Base-by-base conservation (phyloP, 2,329 filamentous ascomycete genomes). In the Colletotrichum acutatum region DNA sequence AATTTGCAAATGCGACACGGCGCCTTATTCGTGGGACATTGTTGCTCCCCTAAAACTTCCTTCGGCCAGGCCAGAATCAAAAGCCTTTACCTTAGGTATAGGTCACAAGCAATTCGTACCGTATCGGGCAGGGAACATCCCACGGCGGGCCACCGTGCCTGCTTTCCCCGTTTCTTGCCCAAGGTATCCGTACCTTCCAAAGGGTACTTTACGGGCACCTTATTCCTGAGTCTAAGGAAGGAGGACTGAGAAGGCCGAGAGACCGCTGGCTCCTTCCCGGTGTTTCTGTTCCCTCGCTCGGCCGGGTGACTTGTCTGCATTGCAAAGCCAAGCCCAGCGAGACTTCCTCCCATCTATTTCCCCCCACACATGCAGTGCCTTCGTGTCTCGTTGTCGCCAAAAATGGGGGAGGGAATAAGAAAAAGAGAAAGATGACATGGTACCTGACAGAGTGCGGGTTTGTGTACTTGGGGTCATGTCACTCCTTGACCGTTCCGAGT, bases 341-440 rank as follows among this genome's bases (percentile, higher is more conserved):
- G 28, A 58, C 53, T 56, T 68, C 32, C 46, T 67, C 53, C 54
- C 54, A 60, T 59, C 61, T 56, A 58, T 53, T 22, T 6, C 49
- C 68, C 68, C 42, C 57, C 56, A 71, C 58, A 57, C 57, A 66
- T 52, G 57, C 62, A 49, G 52, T 66, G 67, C 65, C 37, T 59
- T 49, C 42, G 54, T 28, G 42, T 59, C 57, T 68, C 61, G 54
- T 34, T 66, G 37, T 32, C 61, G 52, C 62, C 57, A 32, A 59
- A 37, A 37, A 22, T 32, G n/a, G 26, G 37, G 24, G 24, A 26
- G 37, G 34, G 30, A 37, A 6, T 12, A 19, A 26, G 37, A n/a
- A 19, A 22, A 37, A 37, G n/a, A 54, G 37, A 14, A 54, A 16
- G 24, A 37, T n/a, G 26, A 19, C 37, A 54, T 26, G 24, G 24